phyloP scores from a whole-genome alignment of 1,284 basidiomycete genomes.

The Pseudomicrostroma phylloplanum region DNA sequence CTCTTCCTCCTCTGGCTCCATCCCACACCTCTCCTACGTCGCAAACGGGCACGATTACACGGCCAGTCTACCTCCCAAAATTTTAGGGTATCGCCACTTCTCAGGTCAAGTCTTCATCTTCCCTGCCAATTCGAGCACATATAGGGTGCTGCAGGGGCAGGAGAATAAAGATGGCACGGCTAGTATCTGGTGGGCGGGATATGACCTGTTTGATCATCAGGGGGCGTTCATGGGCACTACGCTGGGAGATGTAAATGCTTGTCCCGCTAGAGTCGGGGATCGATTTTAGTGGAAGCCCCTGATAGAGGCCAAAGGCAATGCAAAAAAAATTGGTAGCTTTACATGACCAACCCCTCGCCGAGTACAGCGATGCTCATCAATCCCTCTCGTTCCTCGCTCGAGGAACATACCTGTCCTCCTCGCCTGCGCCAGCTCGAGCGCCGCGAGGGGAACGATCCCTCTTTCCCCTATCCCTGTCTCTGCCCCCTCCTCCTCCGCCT shows the following conservation, averaged over 20 bases:
- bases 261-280: too few species aligned
- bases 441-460: not conserved
- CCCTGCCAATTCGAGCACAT: constrained; percentile 17
- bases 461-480: not conserved
- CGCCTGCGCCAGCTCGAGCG: not conserved
- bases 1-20: too few species aligned
- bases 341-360: too few species aligned
- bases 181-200: too few species aligned
- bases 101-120: constrained; percentile 20
- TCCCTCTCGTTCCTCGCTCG: constrained; percentile 1
- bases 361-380: too few species aligned
- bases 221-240: too few species aligned
- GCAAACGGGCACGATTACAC: constrained; percentile 19
- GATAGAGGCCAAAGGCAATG: too few species aligned
- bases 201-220: too few species aligned
- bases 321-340: too few species aligned
- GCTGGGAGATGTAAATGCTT: too few species aligned
- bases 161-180: constrained; percentile 11
- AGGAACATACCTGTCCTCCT: not conserved
- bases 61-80: constrained; percentile 14
- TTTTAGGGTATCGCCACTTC: constrained; percentile 19
- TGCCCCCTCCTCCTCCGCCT: not conserved
- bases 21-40: constrained; percentile 9
- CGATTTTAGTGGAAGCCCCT: too few species aligned
- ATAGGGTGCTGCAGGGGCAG: constrained; percentile 18